Evolutionary conservation across 257 asterid genomes (phyloP), one percentile per base, ranked within the genome.

Genomic region (Jaltomata sinuosa): DNA sequence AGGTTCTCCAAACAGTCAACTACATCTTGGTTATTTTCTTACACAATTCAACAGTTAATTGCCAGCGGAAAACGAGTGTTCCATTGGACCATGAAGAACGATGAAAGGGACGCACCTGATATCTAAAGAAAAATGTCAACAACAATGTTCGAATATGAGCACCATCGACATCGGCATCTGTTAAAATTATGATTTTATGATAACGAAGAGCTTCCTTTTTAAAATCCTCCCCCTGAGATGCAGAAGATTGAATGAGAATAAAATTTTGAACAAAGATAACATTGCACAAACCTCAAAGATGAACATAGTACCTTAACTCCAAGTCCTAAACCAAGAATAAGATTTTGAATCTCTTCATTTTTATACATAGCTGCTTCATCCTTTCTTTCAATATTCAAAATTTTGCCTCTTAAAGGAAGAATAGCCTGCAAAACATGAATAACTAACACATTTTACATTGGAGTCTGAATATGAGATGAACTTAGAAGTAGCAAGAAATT

Each of bases 341-440:
- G 98, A 91, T 97, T 97, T 89, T 95, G 99, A 86, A 97, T 95
- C 95, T 97, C 99, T 89, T 94, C 97, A 86, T 94, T 97, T 86
- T 97, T 97, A 90, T 97, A 97, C 97, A 97, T 97, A 45, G 99
- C 96, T 83, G 98, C 98, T 91, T 97, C 99, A 71, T 97, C 99
- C 91, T 83, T 94, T 82, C 99, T 89, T 88, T 97, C 99, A 84
- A 97, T 89, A 88, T 97, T 97, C 93, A 97, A 90, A 84, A 97
- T 97, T 91, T 97, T 97, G 71, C 99, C 99, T 89, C 99, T 91
- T 83, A 97, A 85, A 88, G 99, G 99, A 84, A 97, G 98, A 86
- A 97, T 90, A 22, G 99, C 99, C 99, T 97, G 95, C 87, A 90
- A 32, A 38, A 83, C 64, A 85, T 80, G 85, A 83, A 64, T 61